A percentile compares a stretch with the other conserved stretches of the same genome.
Evolutionary conservation across 495 filamentous ascomycete species (phyloP).

Genomic region (Hypomontagnella monticulosa): DNA sequence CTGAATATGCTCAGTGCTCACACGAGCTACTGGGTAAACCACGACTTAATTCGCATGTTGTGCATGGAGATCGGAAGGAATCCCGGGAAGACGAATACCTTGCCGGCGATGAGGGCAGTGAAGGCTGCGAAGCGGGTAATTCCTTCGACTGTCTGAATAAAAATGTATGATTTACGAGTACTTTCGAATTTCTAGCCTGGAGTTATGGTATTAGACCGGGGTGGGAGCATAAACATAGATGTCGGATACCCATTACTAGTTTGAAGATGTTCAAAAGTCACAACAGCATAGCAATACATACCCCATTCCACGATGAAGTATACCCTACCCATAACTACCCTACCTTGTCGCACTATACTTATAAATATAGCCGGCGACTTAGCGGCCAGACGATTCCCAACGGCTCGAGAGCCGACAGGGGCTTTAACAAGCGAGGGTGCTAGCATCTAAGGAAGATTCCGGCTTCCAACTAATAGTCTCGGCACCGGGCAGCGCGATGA

Average conservation of each 20-base stretch:
- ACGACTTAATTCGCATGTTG: constrained; percentile 85
- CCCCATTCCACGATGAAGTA: neutral
- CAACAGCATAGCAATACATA: constrained; percentile 6
- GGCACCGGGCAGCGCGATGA: too few species aligned
- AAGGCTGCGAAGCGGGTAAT: constrained; percentile 65
- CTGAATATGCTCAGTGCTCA: constrained; percentile 98
- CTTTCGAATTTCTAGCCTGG: constrained; percentile 23
- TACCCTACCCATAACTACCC: too few species aligned
- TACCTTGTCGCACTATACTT: too few species aligned
- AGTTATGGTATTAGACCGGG: constrained; percentile 19
- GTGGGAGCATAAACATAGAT: constrained; percentile 33
- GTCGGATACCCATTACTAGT: constrained; percentile 37
- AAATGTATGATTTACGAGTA: constrained; percentile 1
- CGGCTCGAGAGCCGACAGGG: too few species aligned
- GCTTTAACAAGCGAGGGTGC: too few species aligned
- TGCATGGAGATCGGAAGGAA: constrained; percentile 85
- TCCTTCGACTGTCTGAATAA: constrained; percentile 22
- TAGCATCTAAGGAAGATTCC: too few species aligned
- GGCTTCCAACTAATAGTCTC: too few species aligned
- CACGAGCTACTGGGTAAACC: constrained; percentile 88
- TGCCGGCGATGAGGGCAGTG: constrained; percentile 75
- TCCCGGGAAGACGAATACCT: constrained; percentile 71
- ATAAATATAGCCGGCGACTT: too few species aligned
- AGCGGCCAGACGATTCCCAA: too few species aligned
- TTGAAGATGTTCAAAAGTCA: constrained; percentile 9